phyloP scores from a whole-genome alignment of 176 grass and related monocot species.

The Zoysia pacifica region DNA sequence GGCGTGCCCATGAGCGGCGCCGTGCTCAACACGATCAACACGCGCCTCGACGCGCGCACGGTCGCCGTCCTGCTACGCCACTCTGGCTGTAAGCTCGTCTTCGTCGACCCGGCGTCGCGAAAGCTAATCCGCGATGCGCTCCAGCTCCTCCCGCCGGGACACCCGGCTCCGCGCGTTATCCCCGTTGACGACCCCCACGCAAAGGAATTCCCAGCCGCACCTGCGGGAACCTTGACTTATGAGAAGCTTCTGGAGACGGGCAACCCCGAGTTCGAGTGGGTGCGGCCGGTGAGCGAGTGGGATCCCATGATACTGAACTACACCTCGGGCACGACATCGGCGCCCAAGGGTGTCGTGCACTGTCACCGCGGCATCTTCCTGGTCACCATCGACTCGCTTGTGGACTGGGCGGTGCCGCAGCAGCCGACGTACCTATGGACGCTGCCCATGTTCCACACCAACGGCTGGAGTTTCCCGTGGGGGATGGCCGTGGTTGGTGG shows the following conservation, averaged over 20 bases:
- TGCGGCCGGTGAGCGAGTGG: too few species aligned
- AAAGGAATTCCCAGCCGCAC: not conserved
- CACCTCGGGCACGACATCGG: too few species aligned
- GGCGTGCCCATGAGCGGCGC: constrained; percentile 94
- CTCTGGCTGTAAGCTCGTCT: constrained; percentile 58
- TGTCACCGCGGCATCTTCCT: too few species aligned
- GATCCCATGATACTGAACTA: too few species aligned
- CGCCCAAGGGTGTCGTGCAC: too few species aligned
- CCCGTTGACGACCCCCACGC: constrained; percentile 73
- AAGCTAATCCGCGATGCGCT: constrained; percentile 55
- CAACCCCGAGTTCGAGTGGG: too few species aligned
- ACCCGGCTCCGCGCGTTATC: constrained; percentile 48
- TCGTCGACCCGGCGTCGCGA: constrained; percentile 53
- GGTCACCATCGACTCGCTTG: too few species aligned
- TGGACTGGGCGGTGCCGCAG: too few species aligned
- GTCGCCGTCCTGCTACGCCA: constrained; percentile 72
- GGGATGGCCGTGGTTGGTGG: constrained; percentile 69
- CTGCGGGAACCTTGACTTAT: constrained; percentile 43
- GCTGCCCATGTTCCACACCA: constrained; percentile 61
- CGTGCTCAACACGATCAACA: constrained; percentile 92
- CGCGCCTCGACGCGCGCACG: constrained; percentile 77
- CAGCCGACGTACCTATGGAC: constrained; percentile 78
- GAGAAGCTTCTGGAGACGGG: constrained; percentile 48
- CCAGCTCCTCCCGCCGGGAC: constrained; percentile 41
- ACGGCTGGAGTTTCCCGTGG: constrained; percentile 88